Evolutionary conservation across 2,329 filamentous ascomycete genomes (phyloP).

Genomic region (Ceratocystis lukuohia): DNA sequence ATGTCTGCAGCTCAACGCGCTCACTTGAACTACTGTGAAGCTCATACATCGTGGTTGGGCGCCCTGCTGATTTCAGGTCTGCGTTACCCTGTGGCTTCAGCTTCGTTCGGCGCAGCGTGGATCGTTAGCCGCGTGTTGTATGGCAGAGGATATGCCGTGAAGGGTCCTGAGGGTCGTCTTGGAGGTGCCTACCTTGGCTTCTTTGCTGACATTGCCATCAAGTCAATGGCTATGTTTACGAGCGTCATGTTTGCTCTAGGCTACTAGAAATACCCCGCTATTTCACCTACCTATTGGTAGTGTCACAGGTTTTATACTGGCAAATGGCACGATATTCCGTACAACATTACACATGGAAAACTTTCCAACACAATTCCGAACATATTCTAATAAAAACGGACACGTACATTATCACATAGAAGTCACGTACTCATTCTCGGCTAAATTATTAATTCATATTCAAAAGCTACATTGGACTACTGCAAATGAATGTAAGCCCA

Average conservation of each 20-base stretch:
- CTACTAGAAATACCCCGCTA: conserved; percentile 22
- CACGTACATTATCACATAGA: no score
- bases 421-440: no score
- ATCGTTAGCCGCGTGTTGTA: conserved; percentile 40
- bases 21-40: conserved; percentile 52
- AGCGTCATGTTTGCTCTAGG: conserved; percentile 29
- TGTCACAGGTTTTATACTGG: neutral
- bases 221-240: conserved; percentile 33
- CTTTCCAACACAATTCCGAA: neutral
- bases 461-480: neutral
- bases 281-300: neutral
- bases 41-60: conserved; percentile 39
- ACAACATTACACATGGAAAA: no score
- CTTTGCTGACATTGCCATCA: conserved; percentile 30
- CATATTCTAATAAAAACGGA: neutral
- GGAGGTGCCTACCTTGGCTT: conserved; percentile 29
- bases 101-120: conserved; percentile 40
- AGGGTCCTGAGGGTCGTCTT: conserved; percentile 34
- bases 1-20: conserved; percentile 39
- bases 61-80: conserved; percentile 44
- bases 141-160: conserved; percentile 39
- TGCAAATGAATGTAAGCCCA: no score
- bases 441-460: neutral
- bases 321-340: no score
- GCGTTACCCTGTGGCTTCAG: conserved; percentile 37